These are phyloP conservation scores for Spathaspora passalidarum DNA, from an alignment of 805 yeast genomes.

Conservation along the genomic window DNA sequence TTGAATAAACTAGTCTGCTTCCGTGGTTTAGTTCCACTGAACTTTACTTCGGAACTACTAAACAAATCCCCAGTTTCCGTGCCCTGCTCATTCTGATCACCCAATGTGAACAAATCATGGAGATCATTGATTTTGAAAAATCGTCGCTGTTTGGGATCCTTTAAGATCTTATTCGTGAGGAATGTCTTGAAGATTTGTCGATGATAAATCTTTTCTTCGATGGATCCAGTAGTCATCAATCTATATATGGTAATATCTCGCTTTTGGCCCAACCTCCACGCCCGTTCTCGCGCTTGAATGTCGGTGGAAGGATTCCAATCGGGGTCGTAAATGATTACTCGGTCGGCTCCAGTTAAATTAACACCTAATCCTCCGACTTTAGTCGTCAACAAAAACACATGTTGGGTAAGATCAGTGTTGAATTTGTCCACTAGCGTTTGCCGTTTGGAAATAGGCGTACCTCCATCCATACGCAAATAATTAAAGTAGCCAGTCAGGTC, in stretches of 20 bases:
- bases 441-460: conserved; percentile 74
- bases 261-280: conserved; percentile 96
- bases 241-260: conserved; percentile 88
- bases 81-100: conserved; percentile 65
- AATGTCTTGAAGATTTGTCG: conserved; percentile 95
- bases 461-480: conserved; percentile 90
- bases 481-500: conserved; percentile 22
- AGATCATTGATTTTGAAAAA: conserved; percentile 91
- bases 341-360: conserved; percentile 89
- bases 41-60: conserved; percentile 36
- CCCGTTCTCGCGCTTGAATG: conserved; percentile 93
- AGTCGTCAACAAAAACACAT: conserved; percentile 81
- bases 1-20: conserved; percentile 26
- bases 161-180: conserved; percentile 85
- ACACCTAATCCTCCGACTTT: conserved; percentile 96
- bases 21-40: conserved; percentile 30
- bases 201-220: conserved; percentile 95
- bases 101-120: conserved; percentile 83
- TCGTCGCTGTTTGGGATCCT: conserved; percentile 91
- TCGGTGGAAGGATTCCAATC: conserved; percentile 99
- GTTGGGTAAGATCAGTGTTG: conserved; percentile 55
- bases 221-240: conserved; percentile 90
- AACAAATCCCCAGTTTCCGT: conserved; percentile 70
- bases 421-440: conserved; percentile 80
- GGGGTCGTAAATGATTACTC: conserved; percentile 93